Conservation (phyloP, 257 asterid genomes). For the Solanum medicagineum region DNA sequence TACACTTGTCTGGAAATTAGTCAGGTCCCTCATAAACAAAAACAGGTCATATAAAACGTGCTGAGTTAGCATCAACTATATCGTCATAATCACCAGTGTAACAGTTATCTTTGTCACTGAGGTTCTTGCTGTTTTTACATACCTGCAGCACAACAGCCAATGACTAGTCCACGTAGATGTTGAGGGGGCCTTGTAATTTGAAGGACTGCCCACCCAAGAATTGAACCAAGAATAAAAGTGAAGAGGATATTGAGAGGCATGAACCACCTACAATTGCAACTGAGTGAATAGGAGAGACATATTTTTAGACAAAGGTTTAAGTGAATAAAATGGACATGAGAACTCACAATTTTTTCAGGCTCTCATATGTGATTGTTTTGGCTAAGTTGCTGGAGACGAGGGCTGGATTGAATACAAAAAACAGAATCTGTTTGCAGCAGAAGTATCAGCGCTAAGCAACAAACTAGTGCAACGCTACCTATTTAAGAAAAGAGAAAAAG, state of each 20-base stretch:
- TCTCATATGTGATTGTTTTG: conserved; percentile 57
- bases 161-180: conserved; percentile 67
- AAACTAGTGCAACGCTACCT: neutral
- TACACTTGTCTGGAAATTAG: neutral
- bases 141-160: conserved; percentile 95
- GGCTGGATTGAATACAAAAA: conserved; percentile 69
- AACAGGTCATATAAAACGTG: neutral
- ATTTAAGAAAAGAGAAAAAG: neutral
- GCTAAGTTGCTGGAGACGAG: conserved; percentile 81
- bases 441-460: neutral
- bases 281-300: neutral
- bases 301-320: neutral
- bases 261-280: conserved; percentile 64
- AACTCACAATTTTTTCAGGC: conserved; percentile 66
- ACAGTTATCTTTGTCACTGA: neutral
- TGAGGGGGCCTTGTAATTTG: conserved; percentile 53
- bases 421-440: conserved; percentile 38
- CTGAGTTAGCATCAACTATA: neutral
- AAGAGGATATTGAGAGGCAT: conserved; percentile 76
- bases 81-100: neutral
- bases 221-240: conserved; percentile 71
- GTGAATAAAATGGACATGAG: neutral
- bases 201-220: conserved; percentile 71
- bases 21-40: neutral
- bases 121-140: neutral